Evolutionary conservation across 768 basidiomycete genomes (phyloP).

Genomic region (Collybiopsis luxurians): DNA sequence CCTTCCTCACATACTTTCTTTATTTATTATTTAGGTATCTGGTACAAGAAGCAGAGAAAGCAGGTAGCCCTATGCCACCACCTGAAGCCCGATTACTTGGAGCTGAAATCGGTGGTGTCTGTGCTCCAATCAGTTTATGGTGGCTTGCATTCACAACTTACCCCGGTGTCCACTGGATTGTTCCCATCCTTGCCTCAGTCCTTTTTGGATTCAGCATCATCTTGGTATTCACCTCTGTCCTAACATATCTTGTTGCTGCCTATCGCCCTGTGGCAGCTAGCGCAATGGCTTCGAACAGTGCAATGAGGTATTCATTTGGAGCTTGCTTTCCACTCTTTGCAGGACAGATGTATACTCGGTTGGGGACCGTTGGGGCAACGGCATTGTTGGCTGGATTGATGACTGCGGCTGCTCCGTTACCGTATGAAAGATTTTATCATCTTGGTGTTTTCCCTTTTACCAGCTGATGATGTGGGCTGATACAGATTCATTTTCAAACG

Average conservation of each 20-base stretch:
- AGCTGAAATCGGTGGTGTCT: conserved; percentile 65
- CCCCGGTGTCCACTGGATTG: conserved; percentile 57
- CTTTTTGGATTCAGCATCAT: conserved; percentile 66
- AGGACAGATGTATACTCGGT: conserved; percentile 42
- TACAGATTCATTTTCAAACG: conserved; percentile 20
- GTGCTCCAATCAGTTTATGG: conserved; percentile 60
- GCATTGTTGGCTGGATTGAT: conserved; percentile 33
- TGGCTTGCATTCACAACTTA: conserved; percentile 62
- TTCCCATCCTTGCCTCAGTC: conserved; percentile 59
- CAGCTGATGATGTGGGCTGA: not conserved
- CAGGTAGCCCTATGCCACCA: conserved; percentile 46
- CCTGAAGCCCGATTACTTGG: conserved; percentile 65
- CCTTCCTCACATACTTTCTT: conserved; percentile 25
- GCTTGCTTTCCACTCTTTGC: conserved; percentile 60
- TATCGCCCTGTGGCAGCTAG: conserved; percentile 67
- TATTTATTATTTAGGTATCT: conserved; percentile 26
- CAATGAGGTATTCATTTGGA: conserved; percentile 58
- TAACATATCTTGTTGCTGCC: conserved; percentile 68
- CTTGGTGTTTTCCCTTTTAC: no score
- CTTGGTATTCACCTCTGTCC: conserved; percentile 67
- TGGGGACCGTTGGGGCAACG: conserved; percentile 71
- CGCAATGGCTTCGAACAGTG: conserved; percentile 66
- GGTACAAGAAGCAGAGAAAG: conserved; percentile 29
- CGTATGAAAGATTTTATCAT: not conserved
- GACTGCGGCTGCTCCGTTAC: conserved; percentile 2